Base-by-base conservation (phyloP, 208 protist species). In the Wallacemonas sp. region DNA sequence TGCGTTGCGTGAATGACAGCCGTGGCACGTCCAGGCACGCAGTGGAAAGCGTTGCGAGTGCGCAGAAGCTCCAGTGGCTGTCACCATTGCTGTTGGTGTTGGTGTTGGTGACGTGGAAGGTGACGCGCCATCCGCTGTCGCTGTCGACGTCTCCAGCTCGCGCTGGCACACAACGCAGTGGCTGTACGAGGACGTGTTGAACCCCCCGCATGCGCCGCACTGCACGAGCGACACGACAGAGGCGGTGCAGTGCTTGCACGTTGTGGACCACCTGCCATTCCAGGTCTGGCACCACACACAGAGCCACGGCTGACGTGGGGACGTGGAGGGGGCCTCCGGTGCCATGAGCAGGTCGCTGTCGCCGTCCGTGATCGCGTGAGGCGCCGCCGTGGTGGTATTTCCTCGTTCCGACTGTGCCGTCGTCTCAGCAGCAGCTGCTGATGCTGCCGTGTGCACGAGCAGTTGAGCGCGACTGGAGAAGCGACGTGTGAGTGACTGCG, bases 11-110 rank as follows among this genome's bases (percentile, higher is more conserved):
- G 71, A 44, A 19, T 64, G 70, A 64, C 88, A 94, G 32, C 70
- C 70, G 16, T 48, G 46, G 72, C 88, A 94, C n/a, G 73, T 74
- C 88, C 88, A 94, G 43, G 55, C 62, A 26, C 85, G 88, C 63
- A 94, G 66, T 14, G 80, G 56, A 36, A 81, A 68, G 63, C 26
- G 1, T 23, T 65, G 21, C 21, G 38, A n/a, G 8, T 26, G 41
- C 27, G 32, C 19, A 24, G 21, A 11, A 47, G 52, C 4, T 30
- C 26, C 23, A n/a, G 63, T 16, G 6, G 49, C 24, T 30, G 11
- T 2, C 34, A 1, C 27, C 12, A 4, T 12, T 16, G 21, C 6
- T 1, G 26, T 1, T 2, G 38, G 49, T 1, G 2, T 16, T n/a
- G 29, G 1, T 23, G 64, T 32, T 43, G 38, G 27, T 12, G 33